phyloP scores from a whole-genome alignment of 371 early-diverging fungal genomes.

The Mucor lusitanicus region DNA sequence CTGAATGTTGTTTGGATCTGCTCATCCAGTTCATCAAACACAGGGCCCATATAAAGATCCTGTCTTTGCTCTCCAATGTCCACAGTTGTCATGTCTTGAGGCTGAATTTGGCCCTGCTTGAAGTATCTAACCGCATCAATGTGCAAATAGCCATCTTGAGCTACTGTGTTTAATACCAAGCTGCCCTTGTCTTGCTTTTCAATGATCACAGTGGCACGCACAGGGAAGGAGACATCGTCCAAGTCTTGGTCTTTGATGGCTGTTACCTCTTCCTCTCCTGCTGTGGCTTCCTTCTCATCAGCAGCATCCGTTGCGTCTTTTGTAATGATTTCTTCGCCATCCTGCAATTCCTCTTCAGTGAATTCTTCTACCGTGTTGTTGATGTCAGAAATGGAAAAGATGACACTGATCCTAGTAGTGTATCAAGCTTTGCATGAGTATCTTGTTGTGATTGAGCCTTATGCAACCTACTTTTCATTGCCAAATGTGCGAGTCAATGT shows the following conservation, averaged over 20 bases:
- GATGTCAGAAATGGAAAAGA: constrained; percentile 80
- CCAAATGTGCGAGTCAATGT: constrained; percentile 75
- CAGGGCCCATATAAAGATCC: constrained; percentile 30
- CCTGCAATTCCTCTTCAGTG: constrained; percentile 3
- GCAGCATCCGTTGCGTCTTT: not conserved
- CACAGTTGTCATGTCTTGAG: constrained; percentile 57
- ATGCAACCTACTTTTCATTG: constrained; percentile 68
- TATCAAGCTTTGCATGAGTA: not conserved
- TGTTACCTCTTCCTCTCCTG: constrained; percentile 1
- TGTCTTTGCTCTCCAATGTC: constrained; percentile 61
- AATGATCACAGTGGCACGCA: constrained; percentile 70
- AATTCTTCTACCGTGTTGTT: constrained; percentile 52
- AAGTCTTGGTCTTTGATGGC: not conserved
- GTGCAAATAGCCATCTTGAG: constrained; percentile 77
- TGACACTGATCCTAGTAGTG: constrained; percentile 64
- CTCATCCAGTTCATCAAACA: constrained; percentile 34
- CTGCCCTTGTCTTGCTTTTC: constrained; percentile 65
- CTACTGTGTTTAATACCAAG: constrained; percentile 66
- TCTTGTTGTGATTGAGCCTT: not conserved
- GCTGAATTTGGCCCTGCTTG: constrained; percentile 59
- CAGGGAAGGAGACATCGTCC: constrained; percentile 36
- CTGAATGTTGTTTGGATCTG: constrained; percentile 78
- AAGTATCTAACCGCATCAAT: constrained; percentile 72
- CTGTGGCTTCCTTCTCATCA: constrained; percentile 5
- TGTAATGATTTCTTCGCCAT: not conserved